Conservation (phyloP, 1,284 basidiomycete species). For the Fomitopsis palustris region DNA sequence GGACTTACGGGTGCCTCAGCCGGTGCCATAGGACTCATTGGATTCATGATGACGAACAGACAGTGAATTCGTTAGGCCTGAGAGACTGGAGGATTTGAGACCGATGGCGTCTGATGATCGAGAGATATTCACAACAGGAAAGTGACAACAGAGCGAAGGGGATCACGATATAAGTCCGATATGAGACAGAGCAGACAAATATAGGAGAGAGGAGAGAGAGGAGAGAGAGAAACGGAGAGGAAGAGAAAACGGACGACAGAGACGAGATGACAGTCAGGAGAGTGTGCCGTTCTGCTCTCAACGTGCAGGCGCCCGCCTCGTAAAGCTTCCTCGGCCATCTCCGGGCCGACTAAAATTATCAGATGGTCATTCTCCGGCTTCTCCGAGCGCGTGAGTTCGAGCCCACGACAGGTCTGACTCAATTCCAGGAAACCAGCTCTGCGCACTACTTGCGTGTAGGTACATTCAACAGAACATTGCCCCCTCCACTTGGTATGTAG, state of each 20-base stretch:
- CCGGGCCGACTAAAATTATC: conserved; percentile 19
- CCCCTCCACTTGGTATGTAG: conserved; percentile 80
- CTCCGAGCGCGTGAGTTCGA: background rate
- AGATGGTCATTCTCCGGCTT: conserved; percentile 2
- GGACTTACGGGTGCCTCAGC: conserved; percentile 75
- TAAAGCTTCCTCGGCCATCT: conserved; percentile 26
- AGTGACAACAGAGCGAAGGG: conserved; percentile 38
- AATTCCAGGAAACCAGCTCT: background rate
- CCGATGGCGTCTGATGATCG: conserved; percentile 19
- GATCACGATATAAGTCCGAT: conserved; percentile 36
- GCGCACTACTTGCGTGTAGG: conserved; percentile 48
- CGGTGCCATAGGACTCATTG: conserved; percentile 58
- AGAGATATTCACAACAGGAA: conserved; percentile 28
- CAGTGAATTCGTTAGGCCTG: conserved; percentile 31
- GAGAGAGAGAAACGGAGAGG: conserved; percentile 27
- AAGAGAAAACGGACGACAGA: conserved; percentile 38
- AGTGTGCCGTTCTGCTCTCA: conserved; percentile 22
- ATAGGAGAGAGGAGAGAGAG: conserved; percentile 33
- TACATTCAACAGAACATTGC: conserved; percentile 82
- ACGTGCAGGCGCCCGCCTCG: conserved; percentile 10
- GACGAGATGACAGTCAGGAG: conserved; percentile 34
- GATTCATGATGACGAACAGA: conserved; percentile 71
- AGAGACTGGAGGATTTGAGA: conserved; percentile 20
- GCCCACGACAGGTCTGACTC: background rate
- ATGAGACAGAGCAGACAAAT: conserved; percentile 39